These are phyloP conservation scores for Epichloe hybrida DNA, from an alignment of 2,329 filamentous ascomycete genomes.

Conservation along the genomic window DNA sequence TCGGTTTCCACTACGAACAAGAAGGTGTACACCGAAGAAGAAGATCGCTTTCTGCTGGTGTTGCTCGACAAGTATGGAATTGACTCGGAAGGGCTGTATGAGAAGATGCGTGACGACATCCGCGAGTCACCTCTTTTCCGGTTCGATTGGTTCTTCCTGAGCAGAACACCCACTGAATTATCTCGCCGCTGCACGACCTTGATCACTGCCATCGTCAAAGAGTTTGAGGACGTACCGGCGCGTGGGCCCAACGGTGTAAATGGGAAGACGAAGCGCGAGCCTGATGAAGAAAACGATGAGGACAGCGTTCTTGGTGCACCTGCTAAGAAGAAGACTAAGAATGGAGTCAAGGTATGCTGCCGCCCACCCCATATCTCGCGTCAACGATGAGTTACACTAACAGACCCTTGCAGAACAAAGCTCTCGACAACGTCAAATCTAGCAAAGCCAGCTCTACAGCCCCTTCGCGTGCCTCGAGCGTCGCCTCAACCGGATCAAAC, in stretches of 20 bases:
- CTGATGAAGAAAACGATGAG: slow-evolving; percentile 72
- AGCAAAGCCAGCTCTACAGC: slow-evolving; percentile 65
- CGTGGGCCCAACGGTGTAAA: slow-evolving; percentile 47
- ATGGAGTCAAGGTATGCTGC: slow-evolving; percentile 60
- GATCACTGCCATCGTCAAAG: slow-evolving; percentile 84
- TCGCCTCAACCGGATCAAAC: slow-evolving; percentile 57
- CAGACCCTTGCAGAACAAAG: slow-evolving; percentile 59
- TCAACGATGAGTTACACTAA: slow-evolving; percentile 3
- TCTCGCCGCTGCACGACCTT: slow-evolving; percentile 86
- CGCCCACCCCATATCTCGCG: background rate
- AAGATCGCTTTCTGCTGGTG: slow-evolving; percentile 89
- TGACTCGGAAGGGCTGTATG: slow-evolving; percentile 80
- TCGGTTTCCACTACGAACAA: slow-evolving; percentile 98
- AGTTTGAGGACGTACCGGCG: slow-evolving; percentile 63
- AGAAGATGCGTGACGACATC: slow-evolving; percentile 94
- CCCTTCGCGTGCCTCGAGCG: slow-evolving; percentile 77
- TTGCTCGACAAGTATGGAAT: slow-evolving; percentile 86
- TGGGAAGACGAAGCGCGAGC: slow-evolving; percentile 59
- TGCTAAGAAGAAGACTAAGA: slow-evolving; percentile 85
- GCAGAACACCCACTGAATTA: slow-evolving; percentile 83
- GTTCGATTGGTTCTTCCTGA: slow-evolving; percentile 99
- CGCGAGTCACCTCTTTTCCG: slow-evolving; percentile 88
- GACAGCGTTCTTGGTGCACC: slow-evolving; percentile 65
- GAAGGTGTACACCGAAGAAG: slow-evolving; percentile 98
- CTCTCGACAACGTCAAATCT: slow-evolving; percentile 74